Evolutionary conservation across 2,329 filamentous ascomycete genomes (phyloP), one percentile per base, ranked within the genome.

Genomic region (Penicillium brasilianum): DNA sequence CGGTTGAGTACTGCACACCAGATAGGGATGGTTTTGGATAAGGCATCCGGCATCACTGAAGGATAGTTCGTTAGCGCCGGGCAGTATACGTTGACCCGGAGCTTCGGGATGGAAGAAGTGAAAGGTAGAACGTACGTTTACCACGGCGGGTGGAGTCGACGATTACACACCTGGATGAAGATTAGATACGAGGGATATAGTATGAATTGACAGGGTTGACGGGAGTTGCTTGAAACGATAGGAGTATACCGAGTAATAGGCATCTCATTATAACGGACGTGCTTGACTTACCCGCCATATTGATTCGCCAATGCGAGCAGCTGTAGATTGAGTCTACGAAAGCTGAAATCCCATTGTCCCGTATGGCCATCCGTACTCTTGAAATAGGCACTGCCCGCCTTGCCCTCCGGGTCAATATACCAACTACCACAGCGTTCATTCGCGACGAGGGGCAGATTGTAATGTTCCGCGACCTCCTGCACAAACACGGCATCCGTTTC

Each of bases 301-400:
- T 80, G 71, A 62, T 85, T 87, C 57, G 94, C 83, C 43, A 93
- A 71, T 36, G 88, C 83, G 53, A 97, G 76, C 16, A 98, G 74
- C 66, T 96, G 91, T 69, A 97, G 74, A 74, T 99, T 99, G 71
- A 98, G 78, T 66, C 95, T 84, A 64, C 95, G 82, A 22, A 89
- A 85, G 77, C 91, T 97, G 73, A 98, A 97, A 63, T 88, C 86
- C 95, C 95, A 99, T 72, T 96, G 88, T 9, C 91, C 89, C 55
- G 88, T 88, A 76, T 99, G 95, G 0, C 95, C 95, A 78, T 99
- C 95, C 1, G 95, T 99, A 78, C 92, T 96, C 83, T 99, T 99
- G 80, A 98, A 99, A 78, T 98, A 99, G 34, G 90, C 91, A 66
- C 90, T 93, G 34, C 86, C 90, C 1, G 74, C 78, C 77, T 94